phyloP scores from a whole-genome alignment of 352 stramenopile genomes.

The Phytophthora megakarya region DNA sequence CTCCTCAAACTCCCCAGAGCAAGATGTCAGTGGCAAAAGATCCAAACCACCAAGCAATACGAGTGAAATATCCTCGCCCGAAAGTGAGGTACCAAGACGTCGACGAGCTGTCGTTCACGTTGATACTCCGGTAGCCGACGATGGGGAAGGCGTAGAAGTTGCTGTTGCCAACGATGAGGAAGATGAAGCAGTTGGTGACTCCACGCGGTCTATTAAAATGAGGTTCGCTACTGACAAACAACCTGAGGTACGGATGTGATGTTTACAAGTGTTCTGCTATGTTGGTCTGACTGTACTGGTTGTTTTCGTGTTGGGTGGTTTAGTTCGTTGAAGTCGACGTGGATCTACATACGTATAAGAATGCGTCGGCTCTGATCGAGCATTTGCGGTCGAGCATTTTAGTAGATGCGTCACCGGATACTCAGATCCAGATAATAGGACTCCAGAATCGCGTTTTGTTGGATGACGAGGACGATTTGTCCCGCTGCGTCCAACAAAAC shows the following conservation, averaged over 20 bases:
- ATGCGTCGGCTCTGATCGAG: constrained; percentile 26
- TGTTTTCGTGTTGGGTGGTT: background rate
- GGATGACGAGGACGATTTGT: constrained; percentile 24
- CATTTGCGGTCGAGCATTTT: constrained; percentile 27
- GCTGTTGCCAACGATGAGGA: background rate
- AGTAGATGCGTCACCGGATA: constrained; percentile 2
- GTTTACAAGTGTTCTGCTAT: background rate
- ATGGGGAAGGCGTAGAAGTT: too few species aligned
- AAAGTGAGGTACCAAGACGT: background rate
- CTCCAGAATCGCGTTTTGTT: constrained; percentile 22
- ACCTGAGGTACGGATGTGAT: constrained; percentile 32
- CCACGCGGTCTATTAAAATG: constrained; percentile 15
- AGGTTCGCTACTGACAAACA: constrained; percentile 35
- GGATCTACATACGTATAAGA: constrained; percentile 23
- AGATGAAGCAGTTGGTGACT: background rate
- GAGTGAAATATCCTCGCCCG: background rate
- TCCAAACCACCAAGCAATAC: background rate
- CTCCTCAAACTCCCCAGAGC: background rate
- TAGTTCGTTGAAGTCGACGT: constrained; percentile 29
- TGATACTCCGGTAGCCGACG: background rate
- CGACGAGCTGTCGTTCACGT: background rate
- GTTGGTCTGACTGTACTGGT: background rate
- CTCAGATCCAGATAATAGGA: constrained; percentile 27
- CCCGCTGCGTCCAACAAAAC: constrained; percentile 28
- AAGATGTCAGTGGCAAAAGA: background rate